Percentiles rank a stretch among this genome's conserved stretches.
These are phyloP conservation scores for Clarireedia homoeocarpa DNA, from an alignment of 2,329 filamentous ascomycete species.

Conservation along the genomic window DNA sequence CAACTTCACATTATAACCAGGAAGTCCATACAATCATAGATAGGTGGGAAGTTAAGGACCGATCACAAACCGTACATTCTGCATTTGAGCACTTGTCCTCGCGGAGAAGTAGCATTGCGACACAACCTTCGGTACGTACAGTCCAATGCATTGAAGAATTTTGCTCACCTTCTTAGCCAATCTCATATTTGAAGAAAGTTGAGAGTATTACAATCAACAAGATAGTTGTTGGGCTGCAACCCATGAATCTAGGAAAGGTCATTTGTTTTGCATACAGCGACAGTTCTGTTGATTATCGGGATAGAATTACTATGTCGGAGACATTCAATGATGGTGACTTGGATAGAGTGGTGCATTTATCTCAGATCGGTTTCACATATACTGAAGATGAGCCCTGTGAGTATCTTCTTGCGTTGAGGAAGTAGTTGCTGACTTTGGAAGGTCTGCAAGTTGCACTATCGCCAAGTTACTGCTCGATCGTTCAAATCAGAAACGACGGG, in stretches of 20 bases:
- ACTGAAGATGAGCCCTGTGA: slow-evolving; percentile 56
- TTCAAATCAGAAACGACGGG: slow-evolving; percentile 50
- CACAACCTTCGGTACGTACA: slow-evolving; percentile 21
- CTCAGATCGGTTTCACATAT: slow-evolving; percentile 73
- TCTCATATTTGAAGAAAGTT: slow-evolving; percentile 49
- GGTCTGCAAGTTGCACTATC: slow-evolving; percentile 54
- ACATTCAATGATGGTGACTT: slow-evolving; percentile 57
- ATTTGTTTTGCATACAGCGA: slow-evolving; percentile 71
- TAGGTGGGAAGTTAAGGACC: slow-evolving; percentile 69
- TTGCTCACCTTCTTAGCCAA: slow-evolving; percentile 29
- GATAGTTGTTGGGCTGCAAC: slow-evolving; percentile 59
- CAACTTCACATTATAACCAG: slow-evolving; percentile 50
- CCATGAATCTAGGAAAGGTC: slow-evolving; percentile 62
- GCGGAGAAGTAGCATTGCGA: slow-evolving; percentile 46
- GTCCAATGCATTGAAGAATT: slow-evolving; percentile 2
- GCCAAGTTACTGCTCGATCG: slow-evolving; percentile 50
- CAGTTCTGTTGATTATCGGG: slow-evolving; percentile 72
- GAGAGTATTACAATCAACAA: slow-evolving; percentile 64
- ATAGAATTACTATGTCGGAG: slow-evolving; percentile 64
- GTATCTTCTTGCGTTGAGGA: slow-evolving; percentile 17
- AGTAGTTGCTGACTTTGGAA: slow-evolving; percentile 22
- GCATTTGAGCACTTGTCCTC: slow-evolving; percentile 70
- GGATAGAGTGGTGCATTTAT: slow-evolving; percentile 58
- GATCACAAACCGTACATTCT: slow-evolving; percentile 57
- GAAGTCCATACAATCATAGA: slow-evolving; percentile 68